A percentile compares a stretch with the other conserved stretches of the same genome.
phyloP scores from a whole-genome alignment of 2,329 filamentous ascomycete species.

The Dichotomopilus funicola region DNA sequence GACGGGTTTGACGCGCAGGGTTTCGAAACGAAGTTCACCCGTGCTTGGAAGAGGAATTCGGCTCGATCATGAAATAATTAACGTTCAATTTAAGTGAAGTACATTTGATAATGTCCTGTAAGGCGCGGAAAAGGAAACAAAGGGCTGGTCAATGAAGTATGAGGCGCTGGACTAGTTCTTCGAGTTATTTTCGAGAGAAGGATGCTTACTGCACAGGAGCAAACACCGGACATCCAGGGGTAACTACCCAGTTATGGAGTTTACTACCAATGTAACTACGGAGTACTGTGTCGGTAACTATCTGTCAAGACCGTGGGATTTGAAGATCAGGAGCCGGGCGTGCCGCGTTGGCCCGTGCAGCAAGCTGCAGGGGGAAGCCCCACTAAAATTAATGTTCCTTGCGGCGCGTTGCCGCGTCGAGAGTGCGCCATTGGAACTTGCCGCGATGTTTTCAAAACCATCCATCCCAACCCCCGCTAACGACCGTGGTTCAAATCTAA shows the following conservation, averaged over 20 bases:
- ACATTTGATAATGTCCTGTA: not conserved
- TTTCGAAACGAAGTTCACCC: not conserved
- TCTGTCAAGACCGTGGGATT: too few species aligned
- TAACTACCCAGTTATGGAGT: too few species aligned
- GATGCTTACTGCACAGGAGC: too few species aligned
- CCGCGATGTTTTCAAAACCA: not conserved
- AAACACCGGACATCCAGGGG: too few species aligned
- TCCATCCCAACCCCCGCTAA: too few species aligned
- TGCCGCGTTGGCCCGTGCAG: not conserved
- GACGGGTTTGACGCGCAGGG: too few species aligned
- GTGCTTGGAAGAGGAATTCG: not conserved
- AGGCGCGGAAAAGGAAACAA: not conserved
- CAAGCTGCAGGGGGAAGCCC: not conserved
- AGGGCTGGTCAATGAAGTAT: too few species aligned
- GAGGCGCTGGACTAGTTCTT: too few species aligned
- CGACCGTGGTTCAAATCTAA: too few species aligned
- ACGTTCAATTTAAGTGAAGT: not conserved
- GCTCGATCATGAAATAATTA: not conserved
- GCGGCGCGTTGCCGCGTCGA: not conserved
- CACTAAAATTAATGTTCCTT: conserved; percentile 5
- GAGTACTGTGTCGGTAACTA: too few species aligned
- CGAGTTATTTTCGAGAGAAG: too few species aligned
- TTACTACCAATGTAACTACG: too few species aligned
- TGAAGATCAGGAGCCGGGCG: not conserved
- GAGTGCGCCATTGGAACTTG: not conserved